Evolutionary conservation across 495 filamentous ascomycete genomes (phyloP).

Genomic region (Neurospora cerealis): DNA sequence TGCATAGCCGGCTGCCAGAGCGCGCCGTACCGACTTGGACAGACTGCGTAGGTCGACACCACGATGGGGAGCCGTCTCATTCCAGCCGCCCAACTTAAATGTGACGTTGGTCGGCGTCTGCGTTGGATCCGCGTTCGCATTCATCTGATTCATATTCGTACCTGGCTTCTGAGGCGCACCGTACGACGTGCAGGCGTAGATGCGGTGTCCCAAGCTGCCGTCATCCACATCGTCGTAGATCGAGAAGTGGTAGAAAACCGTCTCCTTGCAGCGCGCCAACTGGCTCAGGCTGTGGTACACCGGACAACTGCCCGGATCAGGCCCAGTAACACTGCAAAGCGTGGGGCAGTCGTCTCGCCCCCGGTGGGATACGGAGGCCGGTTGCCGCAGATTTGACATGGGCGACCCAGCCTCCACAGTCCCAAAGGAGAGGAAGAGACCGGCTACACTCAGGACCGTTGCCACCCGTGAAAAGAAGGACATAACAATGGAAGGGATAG

Average conservation of each 20-base stretch:
- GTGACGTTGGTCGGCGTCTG: neutral
- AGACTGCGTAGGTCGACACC: neutral
- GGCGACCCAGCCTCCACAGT: neutral
- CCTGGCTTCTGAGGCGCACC: slow-evolving; percentile 4
- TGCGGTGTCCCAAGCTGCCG: slow-evolving; percentile 11
- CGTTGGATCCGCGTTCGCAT: neutral
- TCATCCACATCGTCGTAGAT: slow-evolving; percentile 26
- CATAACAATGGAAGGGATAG: neutral
- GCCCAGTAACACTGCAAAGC: slow-evolving; percentile 20
- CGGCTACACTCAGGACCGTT: neutral
- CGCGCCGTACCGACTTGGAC: neutral
- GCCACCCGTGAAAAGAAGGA: neutral
- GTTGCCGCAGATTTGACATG: neutral
- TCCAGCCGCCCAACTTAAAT: slow-evolving; percentile 3
- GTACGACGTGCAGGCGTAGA: slow-evolving; percentile 23
- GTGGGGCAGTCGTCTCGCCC: slow-evolving; percentile 15
- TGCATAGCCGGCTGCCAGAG: neutral
- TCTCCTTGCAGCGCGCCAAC: slow-evolving; percentile 16
- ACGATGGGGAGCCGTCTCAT: neutral
- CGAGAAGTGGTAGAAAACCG: slow-evolving; percentile 23
- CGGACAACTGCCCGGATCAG: slow-evolving; percentile 23
- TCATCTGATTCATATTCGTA: neutral
- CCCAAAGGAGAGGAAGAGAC: neutral
- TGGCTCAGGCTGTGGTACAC: slow-evolving; percentile 18
- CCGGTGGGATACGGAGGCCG: neutral